Base-by-base conservation (phyloP, 768 basidiomycete species). In the Tylopilus balloui region DNA sequence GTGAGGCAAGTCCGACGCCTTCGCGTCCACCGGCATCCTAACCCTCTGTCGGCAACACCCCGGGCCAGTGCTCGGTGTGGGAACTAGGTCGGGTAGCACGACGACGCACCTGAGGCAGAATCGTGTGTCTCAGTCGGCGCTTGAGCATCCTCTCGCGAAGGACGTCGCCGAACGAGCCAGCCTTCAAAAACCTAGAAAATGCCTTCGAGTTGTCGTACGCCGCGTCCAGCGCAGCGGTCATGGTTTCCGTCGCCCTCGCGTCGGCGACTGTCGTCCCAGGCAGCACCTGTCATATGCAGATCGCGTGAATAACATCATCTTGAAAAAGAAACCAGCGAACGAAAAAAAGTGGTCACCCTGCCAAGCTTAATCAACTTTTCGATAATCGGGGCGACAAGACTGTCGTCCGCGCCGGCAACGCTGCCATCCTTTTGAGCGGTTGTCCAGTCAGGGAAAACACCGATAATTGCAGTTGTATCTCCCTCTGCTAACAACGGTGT, bases 401-500 rank as follows among this genome's bases (percentile, higher is more conserved):
- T 46, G 20, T 55, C 52, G 32, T 55, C 51, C 6, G 57, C 63
- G 25, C 49, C 50, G 11, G 23, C 34, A 14, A 52, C 50, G 12
- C 54, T 45, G 10, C 53, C 56, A 4, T 53, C 43, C 19, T 41
- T 51, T 21, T 55, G 54, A 3, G 13, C 1, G 13, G 23, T 13
- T 14, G 41, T 32, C 77, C 77, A 78, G 45, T 77, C 71, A 59
- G 73, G 67, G 41, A 72, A 75, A 32, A 70, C 69, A 1, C 69
- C 70, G 2, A 78, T n/a, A 14, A 78, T 62, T 0, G 68, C 51
- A 12, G 75, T 67, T 9, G 52, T 45, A 5, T 53, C 47, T 8
- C 55, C 69, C 4, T 45, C 38, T 2, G 59, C 55, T 4, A 79
- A 58, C 14, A 77, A 44, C 1, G 69, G 63, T 2, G 54, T 50